Base-by-base conservation (phyloP, 495 filamentous ascomycete genomes). In the Talaromyces borbonicus region DNA sequence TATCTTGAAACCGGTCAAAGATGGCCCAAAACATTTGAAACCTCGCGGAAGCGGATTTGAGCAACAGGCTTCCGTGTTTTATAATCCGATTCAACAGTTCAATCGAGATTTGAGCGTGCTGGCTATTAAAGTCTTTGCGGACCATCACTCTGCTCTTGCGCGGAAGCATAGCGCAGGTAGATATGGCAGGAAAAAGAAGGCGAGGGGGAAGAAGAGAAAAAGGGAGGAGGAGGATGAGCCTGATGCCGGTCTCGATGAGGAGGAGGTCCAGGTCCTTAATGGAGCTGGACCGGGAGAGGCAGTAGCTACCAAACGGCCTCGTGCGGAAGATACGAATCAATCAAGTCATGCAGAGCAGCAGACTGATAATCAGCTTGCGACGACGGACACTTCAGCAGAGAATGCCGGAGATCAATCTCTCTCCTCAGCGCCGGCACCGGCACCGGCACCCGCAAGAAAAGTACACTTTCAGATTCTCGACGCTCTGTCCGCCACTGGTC, bases 51-150 rank as follows among this genome's bases (percentile, higher is more conserved):
- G 64, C 30, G 63, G 55, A 14, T 68, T 75, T 9, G 68, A 77
- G 31, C 69, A 72, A 24, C 61, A 70, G 12, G 87, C 95, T 58
- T 76, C 81, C 23, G 93, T 98, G 20, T 98, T 98, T 60, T 98
- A 98, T 68, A 98, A 98, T 52, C 90, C 92, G 0, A 94, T 98
- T 32, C 93, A 97, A 58, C 93, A 97, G 61, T 98, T 95, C 71
- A 98, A 98, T 67, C 79, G 92, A 8, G 92, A 98, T 64, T 66
- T 98, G 52, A 95, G 86, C 56, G 84, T 96, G 24, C 74, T 97
- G 16, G 85, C 89, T 14, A 93, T 97, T 55, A 83, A 81, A 55
- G 80, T 81, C 0, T 94, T 85, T 66, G 85, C 81, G 0, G 80
- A 92, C 43, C 79, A 87, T 49, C 57, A 74, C 11, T 43, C 84